Conservation (phyloP, 768 basidiomycete species). For the Mycena sanguinolenta region DNA sequence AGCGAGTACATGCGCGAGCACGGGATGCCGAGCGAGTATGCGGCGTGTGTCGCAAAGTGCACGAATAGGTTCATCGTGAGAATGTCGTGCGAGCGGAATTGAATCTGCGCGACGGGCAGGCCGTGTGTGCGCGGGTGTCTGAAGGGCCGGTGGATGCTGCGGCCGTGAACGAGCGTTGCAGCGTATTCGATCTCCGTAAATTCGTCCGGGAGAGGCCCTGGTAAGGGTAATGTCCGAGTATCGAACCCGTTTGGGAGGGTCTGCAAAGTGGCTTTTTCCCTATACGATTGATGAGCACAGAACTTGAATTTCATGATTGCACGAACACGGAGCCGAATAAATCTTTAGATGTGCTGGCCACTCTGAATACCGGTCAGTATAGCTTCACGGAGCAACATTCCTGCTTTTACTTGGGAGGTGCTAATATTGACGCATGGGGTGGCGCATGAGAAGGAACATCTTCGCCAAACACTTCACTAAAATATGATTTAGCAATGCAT, state of each 20-base stretch:
- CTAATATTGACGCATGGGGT: conserved; percentile 22
- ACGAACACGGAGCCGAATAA: conserved; percentile 32
- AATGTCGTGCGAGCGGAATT: conserved; percentile 83
- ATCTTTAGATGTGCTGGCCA: conserved; percentile 23
- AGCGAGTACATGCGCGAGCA: conserved; percentile 73
- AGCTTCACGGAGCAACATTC: no score
- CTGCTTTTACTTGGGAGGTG: conserved; percentile 21
- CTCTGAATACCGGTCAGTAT: conserved; percentile 6
- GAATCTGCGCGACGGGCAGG: conserved; percentile 85
- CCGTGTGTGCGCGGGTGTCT: conserved; percentile 73
- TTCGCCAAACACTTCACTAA: conserved; percentile 12
- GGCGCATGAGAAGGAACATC: background rate
- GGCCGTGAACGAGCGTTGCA: conserved; percentile 72
- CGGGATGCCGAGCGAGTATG: conserved; percentile 87
- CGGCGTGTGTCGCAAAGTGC: conserved; percentile 88
- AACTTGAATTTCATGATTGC: background rate
- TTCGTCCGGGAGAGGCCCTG: conserved; percentile 39
- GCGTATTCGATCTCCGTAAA: conserved; percentile 63
- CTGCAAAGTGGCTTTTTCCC: conserved; percentile 25
- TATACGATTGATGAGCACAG: background rate
- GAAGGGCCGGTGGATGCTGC: conserved; percentile 65
- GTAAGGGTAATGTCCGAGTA: conserved; percentile 33
- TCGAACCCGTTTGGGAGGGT: conserved; percentile 36
- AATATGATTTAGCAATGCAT: background rate
- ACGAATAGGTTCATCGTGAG: conserved; percentile 81